Evolutionary conservation across 345 rosid genomes (phyloP).

Genomic region (Geranium rotundifolium): DNA sequence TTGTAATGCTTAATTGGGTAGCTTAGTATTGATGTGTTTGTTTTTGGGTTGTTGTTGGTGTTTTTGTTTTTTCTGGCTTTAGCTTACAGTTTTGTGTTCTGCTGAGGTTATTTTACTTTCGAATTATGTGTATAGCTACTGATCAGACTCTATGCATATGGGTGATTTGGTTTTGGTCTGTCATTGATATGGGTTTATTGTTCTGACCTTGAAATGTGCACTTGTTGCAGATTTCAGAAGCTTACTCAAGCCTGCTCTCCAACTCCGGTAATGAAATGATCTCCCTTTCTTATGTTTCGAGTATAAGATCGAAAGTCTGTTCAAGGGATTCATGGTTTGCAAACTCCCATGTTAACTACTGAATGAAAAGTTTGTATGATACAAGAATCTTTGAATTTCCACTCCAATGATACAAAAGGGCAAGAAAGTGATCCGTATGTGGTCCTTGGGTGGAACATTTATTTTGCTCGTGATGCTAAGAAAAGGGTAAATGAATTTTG

Average conservation of each 20-base stretch:
- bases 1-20: too few relatives aligned
- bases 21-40: too few relatives aligned
- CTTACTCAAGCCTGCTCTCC: constrained; percentile 46
- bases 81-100: too few relatives aligned
- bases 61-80: too few relatives aligned
- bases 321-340: constrained; percentile 16
- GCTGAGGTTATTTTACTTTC: neutral
- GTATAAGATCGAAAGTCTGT: neutral
- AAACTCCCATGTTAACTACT: constrained; percentile 8
- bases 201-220: neutral
- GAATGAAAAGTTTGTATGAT: too few relatives aligned
- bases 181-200: neutral
- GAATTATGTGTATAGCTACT: neutral
- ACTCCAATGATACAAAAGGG: neutral
- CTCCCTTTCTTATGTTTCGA: constrained; percentile 3
- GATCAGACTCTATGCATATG: constrained; percentile 5
- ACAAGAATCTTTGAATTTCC: neutral
- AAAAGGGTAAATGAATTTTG: too few relatives aligned
- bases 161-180: neutral
- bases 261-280: constrained; percentile 30
- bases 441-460: neutral
- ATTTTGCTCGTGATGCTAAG: too few relatives aligned
- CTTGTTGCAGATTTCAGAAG: constrained; percentile 59
- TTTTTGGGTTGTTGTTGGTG: too few relatives aligned
- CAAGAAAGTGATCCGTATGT: neutral